Conservation (phyloP, 345 rosid genomes). For the Pelargonium nanum region DNA sequence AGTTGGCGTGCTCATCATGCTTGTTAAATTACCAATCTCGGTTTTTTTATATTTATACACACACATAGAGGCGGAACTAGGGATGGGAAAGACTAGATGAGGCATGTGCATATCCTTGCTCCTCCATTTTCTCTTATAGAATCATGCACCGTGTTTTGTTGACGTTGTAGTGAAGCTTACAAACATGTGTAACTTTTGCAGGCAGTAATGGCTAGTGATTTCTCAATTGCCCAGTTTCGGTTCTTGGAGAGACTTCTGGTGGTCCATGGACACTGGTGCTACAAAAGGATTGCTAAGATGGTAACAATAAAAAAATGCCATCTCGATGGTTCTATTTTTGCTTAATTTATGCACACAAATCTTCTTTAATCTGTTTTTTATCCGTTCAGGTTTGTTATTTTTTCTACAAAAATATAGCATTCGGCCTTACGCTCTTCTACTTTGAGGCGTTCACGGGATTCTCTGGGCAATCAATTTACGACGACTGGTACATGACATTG, state of each 20-base stretch:
- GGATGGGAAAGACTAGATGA: too few relatives aligned
- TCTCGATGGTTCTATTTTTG: background rate
- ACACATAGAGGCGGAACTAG: too few relatives aligned
- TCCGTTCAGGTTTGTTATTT: conserved; percentile 81
- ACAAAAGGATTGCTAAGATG: conserved; percentile 99
- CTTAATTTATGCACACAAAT: conserved; percentile 3
- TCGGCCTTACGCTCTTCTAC: conserved; percentile 98
- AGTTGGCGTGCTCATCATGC: too few relatives aligned
- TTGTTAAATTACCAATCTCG: too few relatives aligned
- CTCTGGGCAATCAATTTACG: conserved; percentile 90
- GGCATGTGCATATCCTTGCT: too few relatives aligned
- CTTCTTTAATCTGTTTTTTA: conserved; percentile 3
- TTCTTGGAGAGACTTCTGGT: conserved; percentile 96
- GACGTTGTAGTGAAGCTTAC: background rate
- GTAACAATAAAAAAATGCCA: conserved; percentile 24
- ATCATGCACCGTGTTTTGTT: background rate
- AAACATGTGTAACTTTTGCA: conserved; percentile 18
- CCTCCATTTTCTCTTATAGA: background rate
- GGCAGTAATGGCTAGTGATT: conserved; percentile 99
- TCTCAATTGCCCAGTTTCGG: conserved; percentile 89
- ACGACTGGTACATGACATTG: conserved; percentile 84
- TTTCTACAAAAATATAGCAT: conserved; percentile 98
- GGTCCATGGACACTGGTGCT: conserved; percentile 99
- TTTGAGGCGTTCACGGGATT: conserved; percentile 92
- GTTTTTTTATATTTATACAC: too few relatives aligned